Evolutionary conservation across 2,329 filamentous ascomycete species (phyloP), one percentile per base, ranked within the genome.

Genomic region (Cordyceps tenuipes): DNA sequence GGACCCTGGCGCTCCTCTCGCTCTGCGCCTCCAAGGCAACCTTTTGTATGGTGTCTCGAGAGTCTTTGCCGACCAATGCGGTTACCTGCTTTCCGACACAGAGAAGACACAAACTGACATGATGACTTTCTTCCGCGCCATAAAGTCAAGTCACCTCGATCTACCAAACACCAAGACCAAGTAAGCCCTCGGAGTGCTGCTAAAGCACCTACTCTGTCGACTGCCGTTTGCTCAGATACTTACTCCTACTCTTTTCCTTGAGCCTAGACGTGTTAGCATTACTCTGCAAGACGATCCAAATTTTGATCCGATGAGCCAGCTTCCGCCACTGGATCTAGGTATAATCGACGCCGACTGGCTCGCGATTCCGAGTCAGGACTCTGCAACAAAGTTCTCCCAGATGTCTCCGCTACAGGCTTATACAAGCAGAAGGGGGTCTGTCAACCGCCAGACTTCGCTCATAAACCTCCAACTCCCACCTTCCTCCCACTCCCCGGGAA

Each of bases 31-130:
- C 23, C 93, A 97, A 70, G 89, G 91, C 17, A 97, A 87, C 66
- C 79, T 99, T 19, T 83, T 99, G 31, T 92, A 88, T 70, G 92
- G 92, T 5, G 84, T 96, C 17, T 88, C 91, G 3, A 84, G 89
- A 53, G 91, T 97, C 19, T 96, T 91, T 71, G 80, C 84, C 29
- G 89, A 96, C 70, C 92, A 99, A 73, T 96, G 89, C 67, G 81
- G 82, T 43, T 99, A 96, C 70, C 84, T 96, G 26, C 84, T 97
- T 51, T 80, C 82, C 3, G 94, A 97, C 68, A 86, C 87, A 2
- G 86, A 92, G 71, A 85, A 83, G 65, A 85, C 89, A 43, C 86
- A 90, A 66, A 82, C 85, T 62, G 84, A 84, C 65, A 90, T 97
- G 81, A 81, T 82, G 64, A 76, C 83, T 2, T 83, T 91, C 69